These are phyloP conservation scores for Populus simonii DNA, from an alignment of 345 rosid genomes.

Conservation along the genomic window DNA sequence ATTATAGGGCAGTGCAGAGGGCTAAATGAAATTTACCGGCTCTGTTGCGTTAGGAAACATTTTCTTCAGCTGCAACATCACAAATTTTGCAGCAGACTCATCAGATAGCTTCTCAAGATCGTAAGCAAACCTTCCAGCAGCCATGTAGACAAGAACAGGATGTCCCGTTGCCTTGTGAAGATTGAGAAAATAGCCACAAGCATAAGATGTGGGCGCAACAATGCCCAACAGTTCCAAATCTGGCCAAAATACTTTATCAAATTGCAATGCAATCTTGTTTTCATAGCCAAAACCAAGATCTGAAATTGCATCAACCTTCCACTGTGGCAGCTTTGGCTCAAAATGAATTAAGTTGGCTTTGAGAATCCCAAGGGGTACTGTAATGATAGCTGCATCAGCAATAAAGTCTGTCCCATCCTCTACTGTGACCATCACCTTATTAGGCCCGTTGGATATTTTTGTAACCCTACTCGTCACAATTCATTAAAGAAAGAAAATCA, in stretches of 20 bases:
- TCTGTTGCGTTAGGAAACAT: slow-evolving; percentile 80
- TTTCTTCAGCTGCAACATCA: slow-evolving; percentile 72
- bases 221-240: slow-evolving; percentile 71
- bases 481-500: slow-evolving; percentile 14
- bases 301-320: slow-evolving; percentile 77
- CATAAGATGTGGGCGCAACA: slow-evolving; percentile 67
- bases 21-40: slow-evolving; percentile 43
- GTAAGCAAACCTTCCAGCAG: slow-evolving; percentile 70
- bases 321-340: slow-evolving; percentile 75
- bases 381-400: slow-evolving; percentile 74
- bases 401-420: slow-evolving; percentile 55
- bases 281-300: slow-evolving; percentile 81
- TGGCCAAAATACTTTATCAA: slow-evolving; percentile 74
- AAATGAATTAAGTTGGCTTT: slow-evolving; percentile 77
- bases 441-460: slow-evolving; percentile 41
- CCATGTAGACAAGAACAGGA: slow-evolving; percentile 85
- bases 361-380: slow-evolving; percentile 78
- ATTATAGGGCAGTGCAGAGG: background rate
- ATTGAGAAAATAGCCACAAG: slow-evolving; percentile 85
- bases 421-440: slow-evolving; percentile 57
- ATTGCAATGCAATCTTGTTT: slow-evolving; percentile 71
- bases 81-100: slow-evolving; percentile 57
- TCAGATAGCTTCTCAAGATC: slow-evolving; percentile 72
- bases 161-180: slow-evolving; percentile 85
- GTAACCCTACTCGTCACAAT: slow-evolving; percentile 47